These are phyloP conservation scores for Abrus precatorius DNA, from an alignment of 306 rosid genomes.

Conservation along the genomic window DNA sequence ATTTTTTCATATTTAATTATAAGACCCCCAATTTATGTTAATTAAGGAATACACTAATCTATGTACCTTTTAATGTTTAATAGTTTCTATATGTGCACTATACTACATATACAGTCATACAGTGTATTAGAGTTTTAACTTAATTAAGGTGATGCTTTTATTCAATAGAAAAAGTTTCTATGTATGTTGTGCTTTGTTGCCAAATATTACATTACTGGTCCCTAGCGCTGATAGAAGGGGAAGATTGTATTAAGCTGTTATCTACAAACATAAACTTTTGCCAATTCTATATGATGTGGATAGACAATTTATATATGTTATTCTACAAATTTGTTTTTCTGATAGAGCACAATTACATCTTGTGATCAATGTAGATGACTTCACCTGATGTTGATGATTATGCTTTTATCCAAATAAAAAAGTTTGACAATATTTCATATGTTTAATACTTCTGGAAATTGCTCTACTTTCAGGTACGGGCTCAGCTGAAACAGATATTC, in stretches of 20 bases:
- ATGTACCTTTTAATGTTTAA: neutral
- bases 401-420: neutral
- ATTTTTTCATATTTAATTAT: slow-evolving; percentile 16
- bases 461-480: slow-evolving; percentile 74
- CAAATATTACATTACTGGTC: neutral
- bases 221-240: neutral
- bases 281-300: neutral
- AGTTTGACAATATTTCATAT: slow-evolving; percentile 22
- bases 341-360: neutral
- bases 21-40: slow-evolving; percentile 13
- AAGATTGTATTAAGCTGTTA: neutral
- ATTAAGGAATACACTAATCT: neutral
- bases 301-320: neutral
- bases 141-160: slow-evolving; percentile 22
- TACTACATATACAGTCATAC: neutral
- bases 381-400: neutral
- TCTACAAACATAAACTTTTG: neutral
- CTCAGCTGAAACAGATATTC: slow-evolving; percentile 83
- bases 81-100: slow-evolving; percentile 24
- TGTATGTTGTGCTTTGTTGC: neutral
- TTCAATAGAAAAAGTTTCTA: neutral
- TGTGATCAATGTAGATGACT: neutral
- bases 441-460: slow-evolving; percentile 25
- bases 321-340: neutral
- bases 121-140: neutral